Evolutionary conservation across 2,329 filamentous ascomycete genomes (phyloP).

Genomic region (Claviceps sp.): DNA sequence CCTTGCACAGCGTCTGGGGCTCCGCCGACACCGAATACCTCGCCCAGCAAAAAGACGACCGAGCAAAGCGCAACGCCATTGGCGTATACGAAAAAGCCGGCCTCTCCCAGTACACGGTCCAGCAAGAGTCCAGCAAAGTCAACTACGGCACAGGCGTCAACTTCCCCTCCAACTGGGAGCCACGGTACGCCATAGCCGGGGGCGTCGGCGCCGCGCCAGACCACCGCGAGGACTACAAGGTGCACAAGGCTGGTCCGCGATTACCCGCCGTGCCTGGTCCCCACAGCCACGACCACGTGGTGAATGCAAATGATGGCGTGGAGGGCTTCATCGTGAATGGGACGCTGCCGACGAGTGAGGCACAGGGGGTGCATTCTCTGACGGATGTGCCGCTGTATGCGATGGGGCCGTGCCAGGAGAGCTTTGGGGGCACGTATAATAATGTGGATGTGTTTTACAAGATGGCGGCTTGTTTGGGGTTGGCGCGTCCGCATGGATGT

Average conservation of each 20-base stretch:
- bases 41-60: slow-evolving; percentile 47
- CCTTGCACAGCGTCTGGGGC: slow-evolving; percentile 50
- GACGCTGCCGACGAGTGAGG: slow-evolving; percentile 49
- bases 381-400: slow-evolving; percentile 71
- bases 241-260: slow-evolving; percentile 54
- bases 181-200: slow-evolving; percentile 65
- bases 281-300: slow-evolving; percentile 46
- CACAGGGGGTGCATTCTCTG: slow-evolving; percentile 61
- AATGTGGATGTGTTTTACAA: slow-evolving; percentile 65
- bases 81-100: slow-evolving; percentile 64
- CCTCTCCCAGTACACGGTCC: slow-evolving; percentile 55
- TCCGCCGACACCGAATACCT: slow-evolving; percentile 71
- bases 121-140: slow-evolving; percentile 37
- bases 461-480: slow-evolving; percentile 54
- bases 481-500: slow-evolving; percentile 19
- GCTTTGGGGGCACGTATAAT: slow-evolving; percentile 58
- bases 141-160: slow-evolving; percentile 60
- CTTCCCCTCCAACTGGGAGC: slow-evolving; percentile 78
- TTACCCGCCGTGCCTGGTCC: slow-evolving; percentile 41
- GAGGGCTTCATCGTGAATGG: slow-evolving; percentile 64
- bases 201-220: slow-evolving; percentile 63
- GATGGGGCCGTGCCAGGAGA: slow-evolving; percentile 63
- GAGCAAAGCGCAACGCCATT: slow-evolving; percentile 61
- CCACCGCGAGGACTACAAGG: slow-evolving; percentile 60
- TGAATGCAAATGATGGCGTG: slow-evolving; percentile 51